Percentiles rank a stretch among this genome's conserved stretches.
phyloP scores from a whole-genome alignment of 2,329 filamentous ascomycete species.

The Aureobasidium sp. region DNA sequence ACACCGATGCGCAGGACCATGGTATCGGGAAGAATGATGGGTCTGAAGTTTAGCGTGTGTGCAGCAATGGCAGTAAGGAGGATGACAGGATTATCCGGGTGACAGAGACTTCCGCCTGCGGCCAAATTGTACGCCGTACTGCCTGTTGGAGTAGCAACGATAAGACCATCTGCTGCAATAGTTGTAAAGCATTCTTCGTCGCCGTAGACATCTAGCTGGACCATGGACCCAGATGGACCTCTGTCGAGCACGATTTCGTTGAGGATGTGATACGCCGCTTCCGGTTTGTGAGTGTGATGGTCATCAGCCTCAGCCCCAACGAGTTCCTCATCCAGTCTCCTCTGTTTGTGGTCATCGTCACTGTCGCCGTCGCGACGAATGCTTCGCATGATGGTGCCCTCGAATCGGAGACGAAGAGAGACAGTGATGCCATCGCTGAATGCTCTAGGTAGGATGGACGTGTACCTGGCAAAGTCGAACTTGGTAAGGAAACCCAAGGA shows the following conservation, averaged over 20 bases:
- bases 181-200: constrained; percentile 95
- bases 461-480: constrained; percentile 78
- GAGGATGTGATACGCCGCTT: constrained; percentile 79
- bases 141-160: constrained; percentile 88
- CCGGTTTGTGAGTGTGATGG: constrained; percentile 75
- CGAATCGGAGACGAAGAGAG: constrained; percentile 79
- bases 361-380: constrained; percentile 38
- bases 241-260: constrained; percentile 97
- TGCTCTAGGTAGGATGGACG: constrained; percentile 60
- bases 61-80: constrained; percentile 90
- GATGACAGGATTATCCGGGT: constrained; percentile 94
- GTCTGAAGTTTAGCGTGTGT: constrained; percentile 88
- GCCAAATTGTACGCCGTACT: constrained; percentile 94
- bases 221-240: constrained; percentile 92
- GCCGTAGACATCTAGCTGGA: constrained; percentile 82
- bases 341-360: constrained; percentile 29
- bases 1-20: constrained; percentile 89
- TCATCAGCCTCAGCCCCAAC: constrained; percentile 81
- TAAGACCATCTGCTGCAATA: constrained; percentile 85
- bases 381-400: constrained; percentile 87
- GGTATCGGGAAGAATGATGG: constrained; percentile 94
- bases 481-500: constrained; percentile 85
- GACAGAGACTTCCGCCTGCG: constrained; percentile 88
- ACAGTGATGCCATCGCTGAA: constrained; percentile 83
- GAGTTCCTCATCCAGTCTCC: constrained; percentile 81